phyloP scores from a whole-genome alignment of 176 grass and related monocot species.

The Triticum monococcum region DNA sequence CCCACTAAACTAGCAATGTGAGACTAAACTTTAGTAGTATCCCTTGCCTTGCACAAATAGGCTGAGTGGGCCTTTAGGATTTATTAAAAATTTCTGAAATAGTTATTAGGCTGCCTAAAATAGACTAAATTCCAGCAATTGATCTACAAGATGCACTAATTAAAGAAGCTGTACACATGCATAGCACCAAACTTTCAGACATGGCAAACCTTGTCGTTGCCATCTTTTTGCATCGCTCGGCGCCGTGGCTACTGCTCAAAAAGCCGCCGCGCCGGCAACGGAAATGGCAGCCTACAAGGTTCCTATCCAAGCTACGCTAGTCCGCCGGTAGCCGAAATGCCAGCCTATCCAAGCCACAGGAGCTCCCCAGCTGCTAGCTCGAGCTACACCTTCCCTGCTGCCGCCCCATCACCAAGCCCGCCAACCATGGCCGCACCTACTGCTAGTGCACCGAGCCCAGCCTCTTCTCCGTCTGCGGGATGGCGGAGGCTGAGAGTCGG shows the following conservation, averaged over 20 bases:
- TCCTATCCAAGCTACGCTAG: no score
- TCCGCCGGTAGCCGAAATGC: background rate
- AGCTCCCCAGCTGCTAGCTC: background rate
- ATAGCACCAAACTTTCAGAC: background rate
- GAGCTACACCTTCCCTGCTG: background rate
- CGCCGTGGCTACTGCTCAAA: background rate
- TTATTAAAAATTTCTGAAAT: no score
- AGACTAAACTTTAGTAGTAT: no score
- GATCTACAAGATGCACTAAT: background rate
- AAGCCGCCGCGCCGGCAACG: background rate
- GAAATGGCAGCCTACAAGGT: background rate
- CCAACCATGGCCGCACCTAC: background rate
- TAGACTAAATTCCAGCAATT: no score
- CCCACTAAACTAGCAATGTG: no score
- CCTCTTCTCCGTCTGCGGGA: background rate
- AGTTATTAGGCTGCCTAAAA: no score
- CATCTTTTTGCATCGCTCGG: background rate
- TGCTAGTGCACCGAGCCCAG: background rate
- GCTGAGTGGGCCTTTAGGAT: no score
- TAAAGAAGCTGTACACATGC: no score
- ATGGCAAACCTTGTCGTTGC: background rate
- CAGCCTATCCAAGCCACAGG: background rate
- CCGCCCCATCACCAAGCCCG: background rate
- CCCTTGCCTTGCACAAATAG: no score
- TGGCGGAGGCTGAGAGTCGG: background rate